A percentile compares a stretch with the other conserved stretches of the same genome.
Evolutionary conservation across 2,329 filamentous ascomycete species (phyloP).

Genomic region (Aspergillus sp.): DNA sequence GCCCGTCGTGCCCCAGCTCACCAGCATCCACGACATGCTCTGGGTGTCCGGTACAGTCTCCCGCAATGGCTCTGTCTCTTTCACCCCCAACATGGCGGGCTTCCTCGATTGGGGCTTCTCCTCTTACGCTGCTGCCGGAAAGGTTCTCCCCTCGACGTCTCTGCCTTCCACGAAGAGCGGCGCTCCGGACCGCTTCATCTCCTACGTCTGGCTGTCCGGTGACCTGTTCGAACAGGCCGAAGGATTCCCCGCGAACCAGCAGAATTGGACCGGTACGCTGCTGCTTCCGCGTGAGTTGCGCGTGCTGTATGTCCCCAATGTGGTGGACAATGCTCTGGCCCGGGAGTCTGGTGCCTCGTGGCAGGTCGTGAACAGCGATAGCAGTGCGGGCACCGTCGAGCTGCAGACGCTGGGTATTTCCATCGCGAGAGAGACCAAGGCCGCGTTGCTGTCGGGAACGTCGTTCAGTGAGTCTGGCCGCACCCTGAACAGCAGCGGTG

Average conservation of each 20-base stretch:
- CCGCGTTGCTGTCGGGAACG: slow-evolving; percentile 5
- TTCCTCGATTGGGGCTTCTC: slow-evolving; percentile 23
- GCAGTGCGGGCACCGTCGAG: background rate
- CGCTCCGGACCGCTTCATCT: slow-evolving; percentile 20
- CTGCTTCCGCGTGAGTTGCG: slow-evolving; percentile 20
- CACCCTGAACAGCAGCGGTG: background rate
- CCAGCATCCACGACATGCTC: slow-evolving; percentile 23
- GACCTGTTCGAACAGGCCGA: slow-evolving; percentile 14
- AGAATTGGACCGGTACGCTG: slow-evolving; percentile 19
- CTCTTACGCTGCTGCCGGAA: slow-evolving; percentile 22
- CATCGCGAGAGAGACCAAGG: slow-evolving; percentile 20
- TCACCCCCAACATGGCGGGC: slow-evolving; percentile 23
- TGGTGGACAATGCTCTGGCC: slow-evolving; percentile 17
- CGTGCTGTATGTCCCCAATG: slow-evolving; percentile 13
- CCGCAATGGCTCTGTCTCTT: slow-evolving; percentile 9
- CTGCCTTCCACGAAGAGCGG: slow-evolving; percentile 18
- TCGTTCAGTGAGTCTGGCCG: slow-evolving; percentile 7
- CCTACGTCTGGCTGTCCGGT: slow-evolving; percentile 21
- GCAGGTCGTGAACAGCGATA: slow-evolving; percentile 8
- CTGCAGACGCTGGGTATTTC: slow-evolving; percentile 22
- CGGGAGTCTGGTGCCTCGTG: slow-evolving; percentile 11
- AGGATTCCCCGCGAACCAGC: slow-evolving; percentile 18
- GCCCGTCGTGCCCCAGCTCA: slow-evolving; percentile 14
- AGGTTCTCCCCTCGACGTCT: slow-evolving; percentile 18
- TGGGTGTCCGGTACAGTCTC: slow-evolving; percentile 18